phyloP scores from a whole-genome alignment of 345 rosid species.

The Microcos paniculata region DNA sequence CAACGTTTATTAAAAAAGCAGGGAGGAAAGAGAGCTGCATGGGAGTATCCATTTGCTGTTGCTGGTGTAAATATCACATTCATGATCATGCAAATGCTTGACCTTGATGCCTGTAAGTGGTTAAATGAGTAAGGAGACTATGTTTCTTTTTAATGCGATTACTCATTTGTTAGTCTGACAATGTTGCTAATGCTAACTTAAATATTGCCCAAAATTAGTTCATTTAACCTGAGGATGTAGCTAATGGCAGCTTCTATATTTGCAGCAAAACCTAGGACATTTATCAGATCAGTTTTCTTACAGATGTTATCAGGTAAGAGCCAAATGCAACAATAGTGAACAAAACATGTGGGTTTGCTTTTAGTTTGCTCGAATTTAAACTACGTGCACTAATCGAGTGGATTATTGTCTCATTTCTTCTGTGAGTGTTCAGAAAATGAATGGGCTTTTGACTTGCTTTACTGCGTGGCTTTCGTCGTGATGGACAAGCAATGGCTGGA shows the following conservation, averaged over 20 bases:
- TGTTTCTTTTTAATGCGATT: too few relatives aligned
- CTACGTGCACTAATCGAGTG: not conserved
- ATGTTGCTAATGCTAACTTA: not conserved
- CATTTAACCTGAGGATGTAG: not conserved
- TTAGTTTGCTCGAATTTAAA: not conserved
- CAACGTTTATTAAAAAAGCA: constrained; percentile 64
- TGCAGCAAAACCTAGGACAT: constrained; percentile 81
- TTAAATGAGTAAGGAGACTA: not conserved
- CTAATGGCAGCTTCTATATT: constrained; percentile 19
- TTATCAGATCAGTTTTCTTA: constrained; percentile 69
- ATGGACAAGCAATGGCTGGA: constrained; percentile 98
- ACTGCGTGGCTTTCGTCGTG: constrained; percentile 78
- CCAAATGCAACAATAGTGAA: not conserved
- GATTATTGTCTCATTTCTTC: not conserved
- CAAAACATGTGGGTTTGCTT: not conserved
- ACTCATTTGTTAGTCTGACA: not conserved
- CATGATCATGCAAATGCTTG: constrained; percentile 98
- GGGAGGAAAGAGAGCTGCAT: constrained; percentile 78
- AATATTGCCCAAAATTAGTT: not conserved
- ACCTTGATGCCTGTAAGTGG: constrained; percentile 78
- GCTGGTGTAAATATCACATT: constrained; percentile 94
- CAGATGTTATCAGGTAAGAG: constrained; percentile 82
- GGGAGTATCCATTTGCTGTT: constrained; percentile 98
- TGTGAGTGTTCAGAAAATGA: constrained; percentile 56
- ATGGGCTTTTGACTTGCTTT: constrained; percentile 93